Evolutionary conservation across 306 rosid genomes (phyloP).

Genomic region (Quercus robur): DNA sequence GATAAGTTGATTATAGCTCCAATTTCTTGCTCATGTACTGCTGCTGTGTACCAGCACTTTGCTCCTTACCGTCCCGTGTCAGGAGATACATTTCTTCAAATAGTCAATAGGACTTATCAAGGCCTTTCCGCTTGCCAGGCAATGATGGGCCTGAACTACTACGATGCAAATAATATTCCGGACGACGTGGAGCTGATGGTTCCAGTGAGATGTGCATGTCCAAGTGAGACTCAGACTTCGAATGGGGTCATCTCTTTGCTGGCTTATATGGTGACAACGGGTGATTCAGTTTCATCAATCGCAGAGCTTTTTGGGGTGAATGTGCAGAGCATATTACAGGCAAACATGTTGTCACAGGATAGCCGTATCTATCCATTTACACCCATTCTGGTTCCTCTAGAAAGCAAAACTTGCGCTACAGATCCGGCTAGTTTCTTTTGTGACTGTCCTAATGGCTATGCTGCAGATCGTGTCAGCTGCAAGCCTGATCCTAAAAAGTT

Average conservation of each 20-base stretch:
- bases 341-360: slow-evolving; percentile 31
- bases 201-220: slow-evolving; percentile 51
- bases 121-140: slow-evolving; percentile 55
- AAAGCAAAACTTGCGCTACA: slow-evolving; percentile 18
- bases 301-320: slow-evolving; percentile 36
- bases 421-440: slow-evolving; percentile 16
- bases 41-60: slow-evolving; percentile 43
- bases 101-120: slow-evolving; percentile 31
- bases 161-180: slow-evolving; percentile 17
- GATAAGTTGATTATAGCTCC: slow-evolving; percentile 44
- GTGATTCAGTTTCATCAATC: slow-evolving; percentile 31
- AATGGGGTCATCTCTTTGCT: slow-evolving; percentile 38
- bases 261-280: slow-evolving; percentile 25
- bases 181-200: slow-evolving; percentile 36
- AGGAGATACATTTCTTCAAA: slow-evolving; percentile 21
- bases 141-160: slow-evolving; percentile 43
- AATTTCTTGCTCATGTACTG: slow-evolving; percentile 42
- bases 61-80: slow-evolving; percentile 18
- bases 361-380: slow-evolving; percentile 9
- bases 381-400: slow-evolving; percentile 46
- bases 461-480: background rate
- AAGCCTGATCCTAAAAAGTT: too few species aligned
- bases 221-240: slow-evolving; percentile 24
- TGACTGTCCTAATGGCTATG: background rate
- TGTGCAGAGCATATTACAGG: slow-evolving; percentile 29